phyloP scores from a whole-genome alignment of 495 filamentous ascomycete species.

The Xylaria cubensis region DNA sequence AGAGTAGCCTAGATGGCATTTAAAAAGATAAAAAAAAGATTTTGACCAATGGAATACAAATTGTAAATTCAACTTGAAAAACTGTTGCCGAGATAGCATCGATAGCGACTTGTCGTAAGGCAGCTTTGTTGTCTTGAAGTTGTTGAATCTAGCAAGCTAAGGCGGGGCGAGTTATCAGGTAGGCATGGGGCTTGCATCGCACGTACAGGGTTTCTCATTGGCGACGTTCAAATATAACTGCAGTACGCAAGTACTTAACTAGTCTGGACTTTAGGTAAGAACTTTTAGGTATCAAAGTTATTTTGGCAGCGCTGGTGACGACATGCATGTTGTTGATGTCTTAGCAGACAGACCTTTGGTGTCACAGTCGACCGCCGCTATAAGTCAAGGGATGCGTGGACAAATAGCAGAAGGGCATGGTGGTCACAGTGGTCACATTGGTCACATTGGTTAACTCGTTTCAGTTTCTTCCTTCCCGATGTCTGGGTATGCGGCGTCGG shows the following conservation, averaged over 20 bases:
- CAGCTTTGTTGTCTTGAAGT: background rate
- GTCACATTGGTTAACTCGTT: background rate
- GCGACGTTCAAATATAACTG: background rate
- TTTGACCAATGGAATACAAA: background rate
- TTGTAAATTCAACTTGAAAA: background rate
- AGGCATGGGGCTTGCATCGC: background rate
- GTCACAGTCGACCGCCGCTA: background rate
- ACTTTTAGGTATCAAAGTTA: conserved; percentile 11
- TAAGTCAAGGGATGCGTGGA: conserved; percentile 6
- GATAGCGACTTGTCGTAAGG: background rate
- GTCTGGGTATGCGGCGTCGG: conserved; percentile 18
- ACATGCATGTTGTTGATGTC: conserved; percentile 1
- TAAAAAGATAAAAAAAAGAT: background rate
- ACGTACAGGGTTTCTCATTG: conserved; percentile 7
- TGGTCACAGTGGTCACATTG: background rate
- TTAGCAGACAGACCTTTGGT: background rate
- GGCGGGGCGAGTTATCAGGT: background rate
- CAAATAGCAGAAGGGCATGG: background rate
- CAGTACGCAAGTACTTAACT: background rate
- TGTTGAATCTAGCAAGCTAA: background rate
- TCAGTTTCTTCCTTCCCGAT: conserved; percentile 5
- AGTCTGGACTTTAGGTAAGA: background rate
- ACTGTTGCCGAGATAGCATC: background rate
- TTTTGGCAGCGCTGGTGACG: conserved; percentile 1
- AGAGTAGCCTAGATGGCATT: background rate